Evolutionary conservation across 2,329 filamentous ascomycete species (phyloP).

Genomic region (Penicillium capsulatum): DNA sequence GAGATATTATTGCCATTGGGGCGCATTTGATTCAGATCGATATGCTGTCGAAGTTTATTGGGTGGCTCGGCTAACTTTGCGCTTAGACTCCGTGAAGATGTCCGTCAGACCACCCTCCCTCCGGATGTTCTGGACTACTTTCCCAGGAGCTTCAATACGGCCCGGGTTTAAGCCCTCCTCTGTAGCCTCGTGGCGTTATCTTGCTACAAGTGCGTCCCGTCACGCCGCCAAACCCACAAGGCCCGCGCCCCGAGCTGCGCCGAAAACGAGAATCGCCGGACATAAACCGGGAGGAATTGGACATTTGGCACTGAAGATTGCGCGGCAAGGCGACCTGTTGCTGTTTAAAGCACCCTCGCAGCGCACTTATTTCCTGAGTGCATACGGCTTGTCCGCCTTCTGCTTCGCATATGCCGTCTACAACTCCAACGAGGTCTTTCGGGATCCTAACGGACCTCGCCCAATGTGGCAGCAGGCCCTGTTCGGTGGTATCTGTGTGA

Average conservation of each 20-base stretch:
- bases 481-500: conserved; percentile 56
- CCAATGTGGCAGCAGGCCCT: conserved; percentile 55
- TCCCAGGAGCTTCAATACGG: conserved; percentile 16
- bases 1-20: background rate
- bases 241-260: conserved; percentile 14
- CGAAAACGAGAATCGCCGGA: conserved; percentile 29
- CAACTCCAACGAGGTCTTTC: conserved; percentile 50
- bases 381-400: conserved; percentile 54
- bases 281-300: conserved; percentile 39
- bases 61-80: conserved; percentile 7
- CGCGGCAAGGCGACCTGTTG: conserved; percentile 49
- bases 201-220: conserved; percentile 27
- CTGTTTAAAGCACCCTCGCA: conserved; percentile 64
- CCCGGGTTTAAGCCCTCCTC: conserved; percentile 13
- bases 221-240: conserved; percentile 18
- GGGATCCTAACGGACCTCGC: conserved; percentile 50
- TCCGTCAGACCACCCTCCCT: conserved; percentile 28
- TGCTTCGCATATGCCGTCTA: conserved; percentile 51
- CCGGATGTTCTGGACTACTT: conserved; percentile 27
- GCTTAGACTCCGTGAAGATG: conserved; percentile 24
- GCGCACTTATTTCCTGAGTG: conserved; percentile 58
- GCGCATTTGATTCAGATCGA: no score
- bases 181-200: conserved; percentile 26
- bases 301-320: conserved; percentile 49
- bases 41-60: no score